Conservation (phyloP, 2,329 filamentous ascomycete species). For the Talaromyces sp. region DNA sequence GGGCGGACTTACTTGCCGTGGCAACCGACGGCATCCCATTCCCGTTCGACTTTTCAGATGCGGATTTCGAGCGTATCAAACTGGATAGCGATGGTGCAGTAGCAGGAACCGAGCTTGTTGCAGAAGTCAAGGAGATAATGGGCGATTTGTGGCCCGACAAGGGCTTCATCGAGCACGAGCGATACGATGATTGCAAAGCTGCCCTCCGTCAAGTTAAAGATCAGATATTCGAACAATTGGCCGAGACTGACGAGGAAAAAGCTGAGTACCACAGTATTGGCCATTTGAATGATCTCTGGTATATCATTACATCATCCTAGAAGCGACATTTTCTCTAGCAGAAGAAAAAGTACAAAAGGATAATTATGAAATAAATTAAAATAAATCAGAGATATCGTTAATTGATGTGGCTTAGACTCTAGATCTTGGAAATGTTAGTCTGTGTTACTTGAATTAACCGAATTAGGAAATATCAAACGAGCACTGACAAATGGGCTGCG, state of each 20-base stretch:
- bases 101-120: slow-evolving; percentile 22
- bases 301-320: too few relatives aligned
- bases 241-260: slow-evolving; percentile 23
- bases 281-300: slow-evolving; percentile 25
- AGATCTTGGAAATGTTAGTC: not conserved
- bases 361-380: too few relatives aligned
- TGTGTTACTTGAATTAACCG: not conserved
- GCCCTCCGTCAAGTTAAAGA: slow-evolving; percentile 21
- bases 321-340: too few relatives aligned
- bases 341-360: too few relatives aligned
- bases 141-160: slow-evolving; percentile 26
- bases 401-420: not conserved
- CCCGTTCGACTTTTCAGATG: slow-evolving; percentile 14
- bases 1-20: slow-evolving; percentile 18
- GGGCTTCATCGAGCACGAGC: slow-evolving; percentile 23
- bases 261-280: slow-evolving; percentile 23
- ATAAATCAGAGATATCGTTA: not conserved
- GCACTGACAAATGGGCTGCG: not conserved
- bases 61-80: slow-evolving; percentile 21
- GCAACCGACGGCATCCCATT: not conserved
- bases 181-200: slow-evolving; percentile 25
- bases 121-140: slow-evolving; percentile 20
- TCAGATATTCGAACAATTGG: slow-evolving; percentile 22
- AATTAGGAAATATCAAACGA: slow-evolving; percentile 7
- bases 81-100: slow-evolving; percentile 22